Conservation (phyloP, 441 rosid genomes). For the Capsella rubella region DNA sequence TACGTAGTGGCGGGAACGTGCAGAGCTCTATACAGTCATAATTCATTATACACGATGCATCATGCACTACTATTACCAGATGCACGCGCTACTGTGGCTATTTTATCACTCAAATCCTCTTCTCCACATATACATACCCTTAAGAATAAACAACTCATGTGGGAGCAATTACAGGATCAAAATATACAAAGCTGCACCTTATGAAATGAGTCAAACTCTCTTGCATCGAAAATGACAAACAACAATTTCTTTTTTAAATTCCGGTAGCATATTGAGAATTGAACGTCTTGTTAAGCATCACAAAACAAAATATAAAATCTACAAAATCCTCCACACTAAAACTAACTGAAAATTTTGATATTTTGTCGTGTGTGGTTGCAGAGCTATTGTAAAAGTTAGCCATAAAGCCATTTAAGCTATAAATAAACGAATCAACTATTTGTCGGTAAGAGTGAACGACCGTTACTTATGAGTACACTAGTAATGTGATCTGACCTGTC, state of each 20-base stretch:
- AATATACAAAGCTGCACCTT: background rate
- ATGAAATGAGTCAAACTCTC: background rate
- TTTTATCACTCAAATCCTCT: background rate
- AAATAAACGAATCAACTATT: too few species aligned
- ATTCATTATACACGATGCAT: background rate
- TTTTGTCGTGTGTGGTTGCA: too few species aligned
- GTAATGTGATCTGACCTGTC: too few species aligned
- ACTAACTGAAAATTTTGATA: too few species aligned
- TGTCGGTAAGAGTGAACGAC: too few species aligned
- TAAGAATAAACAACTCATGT: background rate
- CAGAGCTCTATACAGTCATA: background rate
- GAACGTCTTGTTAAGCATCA: too few species aligned
- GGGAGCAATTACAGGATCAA: background rate
- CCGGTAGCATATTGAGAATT: background rate
- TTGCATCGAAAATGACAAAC: background rate
- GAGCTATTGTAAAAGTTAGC: too few species aligned
- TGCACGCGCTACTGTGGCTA: conserved; percentile 16
- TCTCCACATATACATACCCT: background rate
- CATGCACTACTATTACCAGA: background rate
- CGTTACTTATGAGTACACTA: too few species aligned
- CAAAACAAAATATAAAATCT: too few species aligned
- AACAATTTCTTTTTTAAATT: background rate
- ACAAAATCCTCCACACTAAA: too few species aligned
- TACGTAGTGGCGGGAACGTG: conserved; percentile 32
- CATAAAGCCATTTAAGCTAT: too few species aligned